Evolutionary conservation across 495 filamentous ascomycete species (phyloP), one percentile per base, ranked within the genome.

Genomic region (Polyplosphaeria fusca): DNA sequence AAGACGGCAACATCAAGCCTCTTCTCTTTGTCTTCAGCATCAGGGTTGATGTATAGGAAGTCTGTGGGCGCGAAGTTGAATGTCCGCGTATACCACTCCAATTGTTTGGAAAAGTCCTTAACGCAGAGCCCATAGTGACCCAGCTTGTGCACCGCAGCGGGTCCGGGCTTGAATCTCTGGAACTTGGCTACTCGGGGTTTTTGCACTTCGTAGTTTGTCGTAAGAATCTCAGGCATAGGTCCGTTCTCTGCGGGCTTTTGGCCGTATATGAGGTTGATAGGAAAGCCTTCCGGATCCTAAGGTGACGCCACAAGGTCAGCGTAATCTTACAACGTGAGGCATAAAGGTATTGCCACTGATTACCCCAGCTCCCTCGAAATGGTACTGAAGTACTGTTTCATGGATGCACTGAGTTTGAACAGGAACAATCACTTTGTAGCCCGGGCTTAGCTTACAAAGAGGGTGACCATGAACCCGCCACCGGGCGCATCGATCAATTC

Each of bases 81-180:
- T 47, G 76, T 79, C 1, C 61, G 66, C 3, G 77, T 81, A 67
- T 88, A 91, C 68, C 85, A 91, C 4, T 78, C 65, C 52, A 82
- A 67, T 20, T 79, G 69, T 23, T 71, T 70, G 9, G 77, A 72
- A 59, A 85, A 88, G 49, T 84, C 68, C 49, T 77, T 76, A 11
- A 84, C 80, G 63, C 79, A 81, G 38, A 84, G 66, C 7, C 86
- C 87, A 47, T 83, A 89, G 68, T 89, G 86, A 2, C 86, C 87
- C 1, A 89, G 75, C 73, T 89, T 90, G 71, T 89, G 82, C 0
- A 89, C 75, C 0, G 82, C 79, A 1, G 85, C 83, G 1, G 87
- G 86, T 7, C 86, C 83, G 7, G 71, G 71, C 3, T 74, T 58
- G 58, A 78, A 70, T 18, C 72, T 64, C 35, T 70, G 67, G 37